Conservation (phyloP, 768 basidiomycete species). For the Psilocybe cyanescens region DNA sequence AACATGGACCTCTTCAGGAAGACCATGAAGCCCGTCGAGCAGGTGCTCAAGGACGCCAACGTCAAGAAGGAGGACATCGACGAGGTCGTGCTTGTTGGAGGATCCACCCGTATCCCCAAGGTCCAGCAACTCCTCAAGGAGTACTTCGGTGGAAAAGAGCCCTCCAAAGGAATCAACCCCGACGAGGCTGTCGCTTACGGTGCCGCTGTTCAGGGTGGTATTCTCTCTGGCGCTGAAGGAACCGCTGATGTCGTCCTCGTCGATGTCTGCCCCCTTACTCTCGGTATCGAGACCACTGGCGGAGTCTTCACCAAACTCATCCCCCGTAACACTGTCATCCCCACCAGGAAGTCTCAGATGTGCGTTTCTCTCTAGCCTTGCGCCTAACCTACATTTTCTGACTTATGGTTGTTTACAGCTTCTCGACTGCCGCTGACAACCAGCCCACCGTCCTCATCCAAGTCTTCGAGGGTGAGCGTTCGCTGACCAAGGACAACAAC, state of each 20-base stretch:
- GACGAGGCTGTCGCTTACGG: constrained; percentile 99
- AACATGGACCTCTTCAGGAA: constrained; percentile 99
- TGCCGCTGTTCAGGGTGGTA: constrained; percentile 98
- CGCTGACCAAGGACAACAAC: constrained; percentile 98
- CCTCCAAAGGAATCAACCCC: constrained; percentile 98
- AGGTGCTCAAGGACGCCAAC: constrained; percentile 96
- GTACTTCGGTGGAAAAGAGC: constrained; percentile 96
- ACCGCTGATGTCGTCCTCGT: constrained; percentile 92
- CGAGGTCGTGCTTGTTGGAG: constrained; percentile 94
- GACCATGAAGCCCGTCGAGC: constrained; percentile 99
- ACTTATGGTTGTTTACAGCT: constrained; percentile 37
- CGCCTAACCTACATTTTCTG: neutral
- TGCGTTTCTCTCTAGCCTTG: constrained; percentile 34
- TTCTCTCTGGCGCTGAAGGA: constrained; percentile 92
- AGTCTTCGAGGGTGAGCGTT: constrained; percentile 97
- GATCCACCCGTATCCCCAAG: constrained; percentile 99
- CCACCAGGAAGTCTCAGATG: constrained; percentile 96
- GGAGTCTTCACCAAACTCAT: constrained; percentile 99
- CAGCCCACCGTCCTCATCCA: constrained; percentile 96
- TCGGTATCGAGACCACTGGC: constrained; percentile 99
- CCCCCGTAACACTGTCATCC: constrained; percentile 96
- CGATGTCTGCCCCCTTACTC: constrained; percentile 95
- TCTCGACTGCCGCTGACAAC: constrained; percentile 87
- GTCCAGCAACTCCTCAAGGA: constrained; percentile 98
- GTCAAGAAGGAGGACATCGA: constrained; percentile 98